Base-by-base conservation (phyloP, 805 yeast genomes). In the Sugiyamaella boreocaroliniensis region DNA sequence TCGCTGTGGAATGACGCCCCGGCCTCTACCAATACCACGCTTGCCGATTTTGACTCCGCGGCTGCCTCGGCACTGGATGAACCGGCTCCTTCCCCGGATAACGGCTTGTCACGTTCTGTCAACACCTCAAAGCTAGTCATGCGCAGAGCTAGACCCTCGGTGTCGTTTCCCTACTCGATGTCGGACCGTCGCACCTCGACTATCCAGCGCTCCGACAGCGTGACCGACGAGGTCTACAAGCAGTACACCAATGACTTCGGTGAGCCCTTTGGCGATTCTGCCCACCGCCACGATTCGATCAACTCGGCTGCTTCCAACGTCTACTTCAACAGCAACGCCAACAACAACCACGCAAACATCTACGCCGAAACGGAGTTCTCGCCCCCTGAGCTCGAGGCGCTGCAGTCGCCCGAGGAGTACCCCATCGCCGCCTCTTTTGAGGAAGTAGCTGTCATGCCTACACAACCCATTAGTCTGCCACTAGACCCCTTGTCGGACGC, bases 331-430 rank as follows among this genome's bases (percentile, higher is more conserved):
- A 14, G n/a, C 52, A 19, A n/a, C n/a, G n/a, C n/a, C n/a, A n/a
- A n/a, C n/a, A n/a, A 29, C 2, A 16, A 5, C n/a, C 22, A 29
- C 49, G 29, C 32, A 12, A 46, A n/a, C 41, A 12, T 19, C 29
- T 45, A 48, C 11, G 10, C 32, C 37, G 52, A 40, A 10, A 18
- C 48, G 19, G 49, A 50, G 20, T 44, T 40, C 22, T 51, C 54
- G 10, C 54, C 54, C 19, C 54, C 54, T 10, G 55, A 52, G 22
- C 44, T 52, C 37, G 51, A 47, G 40, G 16, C 47, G 32, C 43
- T 47, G 37, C 40, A 22, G 45, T 29, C 47, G 20, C 55, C 55
- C 14, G 44, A 34, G 11, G 20, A 29, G 22, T 45, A 43, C 29
- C 41, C 20, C 40, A 37, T 46, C 29, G 18, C 43, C 5, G 45